Evolutionary conservation across 768 basidiomycete genomes (phyloP).

Genomic region (Pholiota conissans): DNA sequence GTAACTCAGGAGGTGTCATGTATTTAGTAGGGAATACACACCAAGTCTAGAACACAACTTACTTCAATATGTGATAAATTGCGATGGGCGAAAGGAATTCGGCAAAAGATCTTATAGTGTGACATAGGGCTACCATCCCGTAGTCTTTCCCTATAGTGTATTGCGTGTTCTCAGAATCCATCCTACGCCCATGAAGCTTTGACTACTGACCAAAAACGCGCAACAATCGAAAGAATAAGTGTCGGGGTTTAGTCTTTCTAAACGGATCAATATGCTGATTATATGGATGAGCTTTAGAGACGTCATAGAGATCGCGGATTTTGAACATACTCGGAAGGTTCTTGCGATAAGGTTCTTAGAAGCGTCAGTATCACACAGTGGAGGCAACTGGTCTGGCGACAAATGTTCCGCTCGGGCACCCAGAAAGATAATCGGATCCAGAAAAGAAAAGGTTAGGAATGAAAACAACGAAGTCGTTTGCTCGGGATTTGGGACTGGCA

Average conservation of each 20-base stretch:
- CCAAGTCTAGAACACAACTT: neutral
- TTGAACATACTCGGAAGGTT: conserved; percentile 16
- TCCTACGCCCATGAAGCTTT: too few relatives aligned
- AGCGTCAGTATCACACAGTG: conserved; percentile 58
- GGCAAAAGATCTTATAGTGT: neutral
- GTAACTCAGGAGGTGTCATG: conserved; percentile 41
- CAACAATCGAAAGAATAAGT: conserved; percentile 47
- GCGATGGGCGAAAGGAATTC: neutral
- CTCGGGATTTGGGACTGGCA: conserved; percentile 37
- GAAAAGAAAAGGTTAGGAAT: conserved; percentile 44
- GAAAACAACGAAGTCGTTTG: conserved; percentile 49
- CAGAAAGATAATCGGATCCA: conserved; percentile 47
- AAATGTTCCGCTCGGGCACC: conserved; percentile 43
- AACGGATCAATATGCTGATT: conserved; percentile 41
- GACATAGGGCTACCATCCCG: neutral
- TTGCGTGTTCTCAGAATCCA: neutral
- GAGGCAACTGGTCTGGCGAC: conserved; percentile 51
- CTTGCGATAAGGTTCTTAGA: conserved; percentile 18
- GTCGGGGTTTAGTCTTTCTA: conserved; percentile 36
- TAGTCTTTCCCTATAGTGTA: conserved; percentile 22
- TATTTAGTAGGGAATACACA: neutral
- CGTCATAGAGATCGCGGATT: too few relatives aligned
- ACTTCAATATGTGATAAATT: conserved; percentile 18
- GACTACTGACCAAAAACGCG: conserved; percentile 29
- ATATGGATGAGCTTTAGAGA: conserved; percentile 6